Base-by-base conservation (phyloP, 768 basidiomycete species). In the Boletus fagicola region DNA sequence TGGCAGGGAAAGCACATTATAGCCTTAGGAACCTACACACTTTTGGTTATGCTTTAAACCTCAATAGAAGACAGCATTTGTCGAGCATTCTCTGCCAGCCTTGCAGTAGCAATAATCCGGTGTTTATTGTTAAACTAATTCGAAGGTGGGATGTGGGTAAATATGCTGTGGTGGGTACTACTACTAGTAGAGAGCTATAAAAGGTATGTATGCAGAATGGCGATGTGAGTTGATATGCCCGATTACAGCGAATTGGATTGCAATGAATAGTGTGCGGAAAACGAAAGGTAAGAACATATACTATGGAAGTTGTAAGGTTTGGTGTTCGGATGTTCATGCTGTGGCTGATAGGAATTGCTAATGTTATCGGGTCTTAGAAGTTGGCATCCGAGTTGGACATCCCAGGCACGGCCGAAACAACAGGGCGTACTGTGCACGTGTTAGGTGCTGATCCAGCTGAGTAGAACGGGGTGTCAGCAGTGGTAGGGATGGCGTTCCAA, bases 401-500 rank as follows among this genome's bases (percentile, higher is more conserved):
- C 50, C 62, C 64, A 48, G 63, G 63, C 52, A 68, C 39, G 22
- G 52, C 61, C 16, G 60, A 64, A 54, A 54, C 38, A 40, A 58
- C 20, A 49, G 57, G 28, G 58, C 50, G 40, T 56, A 46, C 47
- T 49, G 51, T 40, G 38, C 50, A 60, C 10, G 54, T 31, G 26
- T 49, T 51, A 40, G 57, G 39, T 45, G 48, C 51, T 26, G 55
- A 53, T 47, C 60, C 58, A 15, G 59, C 26, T 20, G 74, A 69
- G 47, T 73, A 68, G 58, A 72, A 75, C 22, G 72, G 63, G 26
- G 71, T 66, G 16, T 68, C 33, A 67, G 54, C 31, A 69, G 53
- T 42, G 71, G 68, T 11, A 64, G 69, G 7, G 71, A 70, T 10
- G 62, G 58, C 4, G 65, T 58, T 38, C 47, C 51, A 39, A 65